Percentiles rank a stretch among this genome's conserved stretches.
Evolutionary conservation across 148 eudicot genomes (phyloP).

Genomic region (Vaccinium vitisidaea): DNA sequence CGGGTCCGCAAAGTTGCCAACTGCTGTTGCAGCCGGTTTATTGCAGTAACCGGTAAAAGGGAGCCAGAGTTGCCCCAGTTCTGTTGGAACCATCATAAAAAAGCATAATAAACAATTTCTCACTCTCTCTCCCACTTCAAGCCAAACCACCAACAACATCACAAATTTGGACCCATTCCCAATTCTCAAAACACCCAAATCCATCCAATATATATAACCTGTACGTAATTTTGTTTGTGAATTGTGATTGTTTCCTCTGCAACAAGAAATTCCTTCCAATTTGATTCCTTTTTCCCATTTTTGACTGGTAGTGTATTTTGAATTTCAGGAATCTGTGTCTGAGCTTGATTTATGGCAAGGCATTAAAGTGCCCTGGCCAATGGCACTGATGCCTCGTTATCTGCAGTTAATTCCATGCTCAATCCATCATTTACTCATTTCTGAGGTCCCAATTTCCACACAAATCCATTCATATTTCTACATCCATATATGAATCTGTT

Average conservation of each 20-base stretch:
- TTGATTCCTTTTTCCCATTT: neutral
- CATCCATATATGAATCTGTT: too few relatives aligned
- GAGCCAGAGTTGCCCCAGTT: neutral
- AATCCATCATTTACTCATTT: neutral
- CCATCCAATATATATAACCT: neutral
- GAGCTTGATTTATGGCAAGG: conserved; percentile 23
- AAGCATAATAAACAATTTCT: conserved; percentile 1
- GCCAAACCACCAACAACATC: neutral
- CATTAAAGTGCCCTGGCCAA: conserved; percentile 24
- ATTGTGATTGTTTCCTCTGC: too few relatives aligned
- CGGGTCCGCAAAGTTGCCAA: too few relatives aligned
- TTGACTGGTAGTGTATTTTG: too few relatives aligned
- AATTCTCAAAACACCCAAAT: neutral
- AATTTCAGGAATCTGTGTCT: conserved; percentile 19
- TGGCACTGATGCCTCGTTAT: conserved; percentile 14
- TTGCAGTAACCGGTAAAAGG: conserved; percentile 10
- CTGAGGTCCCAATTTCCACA: neutral
- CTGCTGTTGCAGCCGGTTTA: neutral
- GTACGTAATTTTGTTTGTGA: too few relatives aligned
- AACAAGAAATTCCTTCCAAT: too few relatives aligned
- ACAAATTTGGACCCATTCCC: neutral
- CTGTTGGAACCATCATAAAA: neutral
- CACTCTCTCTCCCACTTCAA: neutral
- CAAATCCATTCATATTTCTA: too few relatives aligned
- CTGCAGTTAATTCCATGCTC: conserved; percentile 17